These are phyloP conservation scores for Candida labiduridarum DNA, from an alignment of 1,139 yeast genomes.

Conservation along the genomic window DNA sequence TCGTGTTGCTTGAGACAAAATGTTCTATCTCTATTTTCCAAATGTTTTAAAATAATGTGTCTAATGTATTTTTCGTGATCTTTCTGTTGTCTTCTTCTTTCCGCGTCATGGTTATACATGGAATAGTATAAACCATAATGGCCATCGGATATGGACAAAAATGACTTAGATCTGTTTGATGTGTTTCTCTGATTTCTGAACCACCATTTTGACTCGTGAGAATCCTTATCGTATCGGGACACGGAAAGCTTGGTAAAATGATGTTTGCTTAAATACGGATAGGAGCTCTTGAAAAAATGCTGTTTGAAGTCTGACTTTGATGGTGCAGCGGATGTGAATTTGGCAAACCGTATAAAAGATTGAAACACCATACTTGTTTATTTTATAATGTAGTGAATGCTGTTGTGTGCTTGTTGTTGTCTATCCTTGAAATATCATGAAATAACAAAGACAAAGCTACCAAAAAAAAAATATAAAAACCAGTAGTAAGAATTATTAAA, in stretches of 20 bases:
- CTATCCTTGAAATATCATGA: not conserved
- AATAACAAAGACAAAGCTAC: not conserved
- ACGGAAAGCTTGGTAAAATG: conserved; percentile 20
- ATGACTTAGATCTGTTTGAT: conserved; percentile 24
- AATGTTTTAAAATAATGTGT: conserved; percentile 14
- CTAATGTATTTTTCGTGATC: conserved; percentile 15
- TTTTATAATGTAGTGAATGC: not conserved
- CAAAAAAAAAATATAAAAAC: not conserved
- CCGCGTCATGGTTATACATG: conserved; percentile 40
- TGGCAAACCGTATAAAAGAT: conserved; percentile 17
- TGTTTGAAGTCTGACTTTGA: conserved; percentile 17
- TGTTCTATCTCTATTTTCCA: conserved; percentile 14
- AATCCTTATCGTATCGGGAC: conserved; percentile 19
- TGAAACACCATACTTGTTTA: conserved; percentile 14
- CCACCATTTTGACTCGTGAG: conserved; percentile 21
- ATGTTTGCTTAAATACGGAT: conserved; percentile 31
- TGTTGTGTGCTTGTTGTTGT: not conserved
- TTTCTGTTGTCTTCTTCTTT: conserved; percentile 14
- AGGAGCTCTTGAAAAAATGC: conserved; percentile 45
- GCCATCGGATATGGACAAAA: conserved; percentile 39
- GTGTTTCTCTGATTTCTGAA: conserved; percentile 36
- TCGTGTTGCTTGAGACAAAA: not conserved
- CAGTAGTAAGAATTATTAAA: not conserved
- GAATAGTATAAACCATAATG: conserved; percentile 50
- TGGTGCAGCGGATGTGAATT: conserved; percentile 8